phyloP scores from a whole-genome alignment of 2,329 filamentous ascomycete species.

The Ascomycota sp. region DNA sequence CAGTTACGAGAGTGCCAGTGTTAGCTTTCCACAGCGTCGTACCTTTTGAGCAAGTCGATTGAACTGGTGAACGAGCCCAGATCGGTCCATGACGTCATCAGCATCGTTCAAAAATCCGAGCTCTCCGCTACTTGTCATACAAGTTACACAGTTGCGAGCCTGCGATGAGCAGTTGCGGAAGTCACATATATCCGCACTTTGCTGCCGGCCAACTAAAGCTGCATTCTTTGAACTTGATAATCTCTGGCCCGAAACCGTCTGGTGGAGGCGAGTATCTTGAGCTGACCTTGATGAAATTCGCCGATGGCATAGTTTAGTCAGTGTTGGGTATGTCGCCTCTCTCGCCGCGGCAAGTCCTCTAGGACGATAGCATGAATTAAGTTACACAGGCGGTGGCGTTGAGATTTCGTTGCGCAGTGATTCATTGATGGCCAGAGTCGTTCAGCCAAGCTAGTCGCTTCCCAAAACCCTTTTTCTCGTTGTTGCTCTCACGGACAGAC shows the following conservation, averaged over 20 bases:
- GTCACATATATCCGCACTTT: constrained; percentile 8
- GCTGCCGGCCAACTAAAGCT: constrained; percentile 8
- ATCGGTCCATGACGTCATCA: constrained; percentile 27
- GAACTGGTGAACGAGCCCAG: constrained; percentile 33
- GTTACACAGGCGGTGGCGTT: no score
- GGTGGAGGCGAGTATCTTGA: no score
- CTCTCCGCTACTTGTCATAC: constrained; percentile 35
- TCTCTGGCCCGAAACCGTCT: no score
- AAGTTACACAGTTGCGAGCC: constrained; percentile 28
- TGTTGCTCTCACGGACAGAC: no score
- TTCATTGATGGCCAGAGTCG: no score
- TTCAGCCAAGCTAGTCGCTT: no score
- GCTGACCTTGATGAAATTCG: no score
- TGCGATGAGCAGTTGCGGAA: constrained; percentile 5
- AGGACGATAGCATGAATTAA: constrained; percentile 1
- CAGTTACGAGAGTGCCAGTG: not conserved
- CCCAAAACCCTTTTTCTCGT: no score
- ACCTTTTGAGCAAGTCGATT: constrained; percentile 40
- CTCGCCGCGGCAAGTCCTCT: not conserved
- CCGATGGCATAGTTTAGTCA: no score
- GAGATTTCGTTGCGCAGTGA: no score
- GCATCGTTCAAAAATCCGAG: constrained; percentile 23
- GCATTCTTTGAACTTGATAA: no score
- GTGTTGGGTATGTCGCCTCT: no score
- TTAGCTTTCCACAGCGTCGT: not conserved